phyloP scores from a whole-genome alignment of 805 yeast genomes.

The Isabelozyma heimii region DNA sequence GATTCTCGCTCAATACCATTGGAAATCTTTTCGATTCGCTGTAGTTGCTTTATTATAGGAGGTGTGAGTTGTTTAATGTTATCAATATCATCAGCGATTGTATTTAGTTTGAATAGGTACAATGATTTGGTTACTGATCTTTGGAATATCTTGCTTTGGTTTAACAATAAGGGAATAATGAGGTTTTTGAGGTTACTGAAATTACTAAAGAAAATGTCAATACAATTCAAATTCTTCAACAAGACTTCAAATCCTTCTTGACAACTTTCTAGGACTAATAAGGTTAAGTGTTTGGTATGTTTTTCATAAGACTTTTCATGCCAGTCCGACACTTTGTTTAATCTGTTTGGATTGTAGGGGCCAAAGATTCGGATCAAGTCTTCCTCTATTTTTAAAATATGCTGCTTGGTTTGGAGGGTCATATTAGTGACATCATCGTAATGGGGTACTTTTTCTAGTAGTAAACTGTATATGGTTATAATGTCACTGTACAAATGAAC shows the following conservation, averaged over 20 bases:
- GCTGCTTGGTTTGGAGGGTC: constrained; percentile 19
- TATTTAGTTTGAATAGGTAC: constrained; percentile 25
- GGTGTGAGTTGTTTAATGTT: constrained; percentile 18
- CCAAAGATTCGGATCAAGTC: constrained; percentile 30
- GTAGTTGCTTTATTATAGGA: constrained; percentile 24
- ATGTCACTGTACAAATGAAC: constrained; percentile 36
- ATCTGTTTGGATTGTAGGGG: neutral
- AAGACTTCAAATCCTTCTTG: constrained; percentile 14
- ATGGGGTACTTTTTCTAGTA: constrained; percentile 35
- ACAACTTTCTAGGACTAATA: constrained; percentile 13
- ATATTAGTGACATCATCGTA: constrained; percentile 40
- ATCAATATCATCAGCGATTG: constrained; percentile 27
- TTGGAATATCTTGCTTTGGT: constrained; percentile 28
- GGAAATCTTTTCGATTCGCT: constrained; percentile 36
- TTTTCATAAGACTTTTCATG: constrained; percentile 23
- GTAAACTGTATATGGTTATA: constrained; percentile 37
- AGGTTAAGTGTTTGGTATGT: constrained; percentile 17
- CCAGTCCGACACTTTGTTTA: constrained; percentile 13
- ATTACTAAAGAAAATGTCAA: constrained; percentile 35
- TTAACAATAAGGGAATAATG: constrained; percentile 31
- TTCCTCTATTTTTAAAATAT: constrained; percentile 25
- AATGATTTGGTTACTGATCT: constrained; percentile 22
- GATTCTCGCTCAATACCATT: constrained; percentile 35
- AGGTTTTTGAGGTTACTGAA: constrained; percentile 38
- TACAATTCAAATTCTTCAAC: constrained; percentile 27